These are phyloP conservation scores for Xerocomellus chrysenteron DNA, from an alignment of 768 basidiomycete genomes.

Conservation along the genomic window DNA sequence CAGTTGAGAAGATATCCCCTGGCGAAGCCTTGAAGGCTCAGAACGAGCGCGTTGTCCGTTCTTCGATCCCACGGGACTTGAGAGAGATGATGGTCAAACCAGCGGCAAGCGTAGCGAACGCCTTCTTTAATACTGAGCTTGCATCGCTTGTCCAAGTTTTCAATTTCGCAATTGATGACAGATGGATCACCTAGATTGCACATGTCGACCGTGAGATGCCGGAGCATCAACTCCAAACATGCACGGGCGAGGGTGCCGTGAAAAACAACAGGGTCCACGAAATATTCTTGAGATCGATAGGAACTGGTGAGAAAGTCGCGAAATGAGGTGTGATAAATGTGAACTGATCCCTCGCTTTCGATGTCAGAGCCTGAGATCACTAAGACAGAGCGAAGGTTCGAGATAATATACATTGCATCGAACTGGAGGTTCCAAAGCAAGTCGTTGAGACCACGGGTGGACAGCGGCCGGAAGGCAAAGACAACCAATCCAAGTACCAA, in stretches of 20 bases:
- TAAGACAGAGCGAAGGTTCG: slow-evolving; percentile 16
- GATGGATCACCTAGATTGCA: slow-evolving; percentile 13
- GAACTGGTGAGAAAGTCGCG: slow-evolving; percentile 19
- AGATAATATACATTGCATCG: slow-evolving; percentile 9
- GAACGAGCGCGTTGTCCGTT: slow-evolving; percentile 6
- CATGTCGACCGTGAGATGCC: slow-evolving; percentile 14
- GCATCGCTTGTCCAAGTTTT: slow-evolving; percentile 12
- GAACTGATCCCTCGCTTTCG: slow-evolving; percentile 9
- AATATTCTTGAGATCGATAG: slow-evolving; percentile 16
- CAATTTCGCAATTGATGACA: slow-evolving; percentile 11
- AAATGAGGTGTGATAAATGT: slow-evolving; percentile 23
- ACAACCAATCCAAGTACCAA: slow-evolving; percentile 13
- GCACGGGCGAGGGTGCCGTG: slow-evolving; percentile 12
- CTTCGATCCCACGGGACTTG: slow-evolving; percentile 4
- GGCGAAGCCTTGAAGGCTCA: slow-evolving; percentile 10
- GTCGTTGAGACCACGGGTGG: slow-evolving; percentile 10
- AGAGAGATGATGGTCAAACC: slow-evolving; percentile 19
- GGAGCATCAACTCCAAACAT: slow-evolving; percentile 18
- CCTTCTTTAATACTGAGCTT: slow-evolving; percentile 13
- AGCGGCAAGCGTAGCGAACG: slow-evolving; percentile 20
- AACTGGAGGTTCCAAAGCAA: slow-evolving; percentile 8
- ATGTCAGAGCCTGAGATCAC: slow-evolving; percentile 4
- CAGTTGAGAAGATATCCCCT: slow-evolving; percentile 11
- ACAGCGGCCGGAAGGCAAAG: slow-evolving; percentile 14
- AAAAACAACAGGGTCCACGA: slow-evolving; percentile 9